Evolutionary conservation across 2,329 filamentous ascomycete genomes (phyloP), one percentile per base, ranked within the genome.

Genomic region (Microdochium paspali): DNA sequence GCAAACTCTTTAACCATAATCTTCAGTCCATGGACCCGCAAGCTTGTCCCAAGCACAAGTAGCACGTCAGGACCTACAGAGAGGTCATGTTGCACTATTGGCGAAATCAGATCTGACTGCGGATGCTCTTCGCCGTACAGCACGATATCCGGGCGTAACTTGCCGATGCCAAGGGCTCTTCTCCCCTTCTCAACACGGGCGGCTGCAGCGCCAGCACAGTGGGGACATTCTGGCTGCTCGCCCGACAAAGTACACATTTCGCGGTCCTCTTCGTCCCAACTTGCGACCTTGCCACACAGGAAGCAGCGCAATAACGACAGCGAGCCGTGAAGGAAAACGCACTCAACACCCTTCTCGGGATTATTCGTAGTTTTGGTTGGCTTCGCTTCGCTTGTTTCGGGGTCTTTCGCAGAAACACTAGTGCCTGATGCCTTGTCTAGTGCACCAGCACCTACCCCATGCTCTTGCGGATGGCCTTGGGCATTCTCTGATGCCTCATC

Each of bases 41-140:
- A 66, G 47, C 82, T 86, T 1, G 84, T 88, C 13, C 84, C 84
- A 42, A 88, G 70, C 47, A 88, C 83, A 5, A 88, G 69, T 20
- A 88, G 66, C 50, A 86, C 69, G 53, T 87, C 84, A 0, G 84
- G 84, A 3, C 73, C 73, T 3, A 84, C 68, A 2, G 71, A 71
- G 1, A 87, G 66, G 56, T 88, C 84, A 50, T 85, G 80, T 13
- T 82, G 81, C 13, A 85, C 74, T 12, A 88, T 76, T 2, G 79
- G 78, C 21, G 80, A 82, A 52, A 88, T 84, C 4, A 84, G 69
- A 49, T 85, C 79, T 2, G 80, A 79, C 26, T 77, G 77, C 0
- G 84, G 84, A 54, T 88, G 82, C 46, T 87, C 82, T 58, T 88
- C 84, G 21, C 84, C 84, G 56, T 87, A 88, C 1, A 88, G 68